phyloP scores from a whole-genome alignment of 179 eudicot genomes.

The Beta macrorhiza region DNA sequence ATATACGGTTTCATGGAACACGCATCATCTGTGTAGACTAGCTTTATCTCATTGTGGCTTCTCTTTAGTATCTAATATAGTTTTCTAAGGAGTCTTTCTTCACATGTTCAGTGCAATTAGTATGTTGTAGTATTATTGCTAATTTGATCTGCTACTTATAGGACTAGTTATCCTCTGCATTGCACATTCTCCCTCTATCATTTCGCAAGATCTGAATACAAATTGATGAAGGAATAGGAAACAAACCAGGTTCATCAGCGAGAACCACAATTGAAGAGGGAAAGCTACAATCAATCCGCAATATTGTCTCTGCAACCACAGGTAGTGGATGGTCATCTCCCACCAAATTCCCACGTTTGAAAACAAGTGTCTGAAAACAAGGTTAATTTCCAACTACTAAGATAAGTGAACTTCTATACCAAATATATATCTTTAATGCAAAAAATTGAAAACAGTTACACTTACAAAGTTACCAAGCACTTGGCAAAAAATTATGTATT shows the following conservation, averaged over 20 bases:
- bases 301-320: constrained; percentile 56
- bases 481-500: constrained; percentile 64
- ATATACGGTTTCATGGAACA: not conserved
- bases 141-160: not conserved
- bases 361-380: constrained; percentile 48
- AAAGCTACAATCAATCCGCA: constrained; percentile 59
- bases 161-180: not conserved
- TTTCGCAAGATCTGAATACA: not conserved
- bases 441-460: constrained; percentile 4
- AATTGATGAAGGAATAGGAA: constrained; percentile 16
- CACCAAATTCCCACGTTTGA: constrained; percentile 83
- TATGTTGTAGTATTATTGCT: not conserved
- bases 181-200: not conserved
- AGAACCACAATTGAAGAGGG: constrained; percentile 65
- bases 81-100: not conserved
- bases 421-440: not conserved
- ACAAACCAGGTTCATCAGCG: constrained; percentile 73
- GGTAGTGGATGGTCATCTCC: constrained; percentile 77
- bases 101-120: not conserved
- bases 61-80: not conserved
- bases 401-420: not conserved
- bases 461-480: constrained; percentile 61
- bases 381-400: constrained; percentile 5
- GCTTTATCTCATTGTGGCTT: not conserved
- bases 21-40: not conserved